Evolutionary conservation across 495 filamentous ascomycete species (phyloP).

Genomic region (Trichoderma orchidacearum): DNA sequence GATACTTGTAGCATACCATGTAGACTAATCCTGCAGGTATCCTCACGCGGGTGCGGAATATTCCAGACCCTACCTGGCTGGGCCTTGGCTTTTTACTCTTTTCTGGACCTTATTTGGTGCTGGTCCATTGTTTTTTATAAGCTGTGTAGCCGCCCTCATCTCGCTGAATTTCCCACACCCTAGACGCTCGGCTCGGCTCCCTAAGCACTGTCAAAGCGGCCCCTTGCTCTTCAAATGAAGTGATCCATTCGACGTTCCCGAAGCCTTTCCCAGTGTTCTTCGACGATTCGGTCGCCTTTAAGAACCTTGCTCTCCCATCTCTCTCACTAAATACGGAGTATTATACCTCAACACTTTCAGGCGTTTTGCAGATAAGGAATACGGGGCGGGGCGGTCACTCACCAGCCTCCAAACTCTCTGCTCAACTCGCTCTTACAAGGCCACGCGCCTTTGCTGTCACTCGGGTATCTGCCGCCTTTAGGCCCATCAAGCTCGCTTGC

Average conservation of each 20-base stretch:
- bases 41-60: not conserved
- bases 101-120: too few species aligned
- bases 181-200: not conserved
- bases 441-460: not conserved
- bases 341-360: not conserved
- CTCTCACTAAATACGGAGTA: not conserved
- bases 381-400: not conserved
- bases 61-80: too few species aligned
- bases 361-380: not conserved
- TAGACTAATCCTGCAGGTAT: not conserved
- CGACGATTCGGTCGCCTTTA: too few species aligned
- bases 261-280: too few species aligned
- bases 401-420: not conserved
- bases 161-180: constrained; percentile 1
- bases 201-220: not conserved
- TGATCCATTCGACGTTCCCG: not conserved
- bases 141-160: not conserved
- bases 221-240: not conserved
- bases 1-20: too few species aligned
- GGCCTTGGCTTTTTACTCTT: too few species aligned
- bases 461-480: not conserved
- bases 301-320: not conserved
- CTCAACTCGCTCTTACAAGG: not conserved
- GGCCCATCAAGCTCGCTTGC: not conserved
- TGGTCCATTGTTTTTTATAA: not conserved